Percentiles rank a stretch among this genome's conserved stretches.
phyloP scores from a whole-genome alignment of 495 filamentous ascomycete species.

The Aspergillus heteromorphus region DNA sequence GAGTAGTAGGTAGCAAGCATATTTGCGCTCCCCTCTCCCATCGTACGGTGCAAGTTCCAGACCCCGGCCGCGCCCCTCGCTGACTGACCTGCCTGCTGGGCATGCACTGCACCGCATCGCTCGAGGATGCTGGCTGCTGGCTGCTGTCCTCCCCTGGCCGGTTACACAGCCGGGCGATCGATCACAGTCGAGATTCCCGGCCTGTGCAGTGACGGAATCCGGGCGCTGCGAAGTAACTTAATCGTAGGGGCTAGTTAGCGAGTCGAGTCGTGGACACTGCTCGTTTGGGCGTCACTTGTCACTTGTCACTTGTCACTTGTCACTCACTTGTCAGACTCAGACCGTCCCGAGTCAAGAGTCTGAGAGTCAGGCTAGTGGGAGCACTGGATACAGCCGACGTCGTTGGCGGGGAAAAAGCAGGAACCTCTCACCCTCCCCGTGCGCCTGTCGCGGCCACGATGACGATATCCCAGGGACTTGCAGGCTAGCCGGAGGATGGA shows the following conservation, averaged over 20 bases:
- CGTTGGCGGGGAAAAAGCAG: background rate
- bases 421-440: background rate
- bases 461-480: background rate
- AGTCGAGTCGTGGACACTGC: background rate
- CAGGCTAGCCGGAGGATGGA: background rate
- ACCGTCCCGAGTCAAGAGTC: too few relatives aligned
- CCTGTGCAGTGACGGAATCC: background rate
- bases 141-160: background rate
- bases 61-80: too few relatives aligned
- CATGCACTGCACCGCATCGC: background rate
- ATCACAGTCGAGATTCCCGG: background rate
- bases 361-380: background rate
- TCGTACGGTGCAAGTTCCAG: too few relatives aligned
- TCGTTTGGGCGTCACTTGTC: background rate
- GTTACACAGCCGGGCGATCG: background rate
- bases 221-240: background rate
- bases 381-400: background rate
- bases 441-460: background rate
- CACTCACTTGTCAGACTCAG: too few relatives aligned
- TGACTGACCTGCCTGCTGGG: too few relatives aligned
- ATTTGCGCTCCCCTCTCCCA: too few relatives aligned
- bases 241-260: too few relatives aligned
- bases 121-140: background rate
- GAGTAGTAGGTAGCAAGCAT: too few relatives aligned
- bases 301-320: background rate